These are phyloP conservation scores for Abelmoschus esculentus DNA, from an alignment of 345 rosid species.

Conservation along the genomic window DNA sequence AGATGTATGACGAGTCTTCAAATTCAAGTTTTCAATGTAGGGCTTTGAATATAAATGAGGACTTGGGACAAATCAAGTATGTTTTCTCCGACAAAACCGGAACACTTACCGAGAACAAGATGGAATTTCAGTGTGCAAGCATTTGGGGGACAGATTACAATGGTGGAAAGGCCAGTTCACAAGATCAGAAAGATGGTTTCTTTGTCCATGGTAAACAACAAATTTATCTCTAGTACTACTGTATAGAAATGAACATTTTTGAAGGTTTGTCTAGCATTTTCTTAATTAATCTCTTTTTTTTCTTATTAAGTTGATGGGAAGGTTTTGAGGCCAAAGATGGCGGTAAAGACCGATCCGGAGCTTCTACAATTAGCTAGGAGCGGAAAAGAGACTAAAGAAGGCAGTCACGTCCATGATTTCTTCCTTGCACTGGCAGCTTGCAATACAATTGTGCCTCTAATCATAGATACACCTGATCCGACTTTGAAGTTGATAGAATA, in stretches of 20 bases:
- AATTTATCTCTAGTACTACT: not conserved
- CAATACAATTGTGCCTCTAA: constrained; percentile 89
- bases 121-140: constrained; percentile 97
- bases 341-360: constrained; percentile 55
- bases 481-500: constrained; percentile 70
- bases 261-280: constrained; percentile 14
- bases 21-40: constrained; percentile 83
- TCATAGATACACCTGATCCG: constrained; percentile 59
- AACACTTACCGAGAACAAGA: constrained; percentile 97
- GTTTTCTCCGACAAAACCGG: constrained; percentile 98
- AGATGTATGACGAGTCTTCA: constrained; percentile 77
- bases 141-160: constrained; percentile 78
- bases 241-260: constrained; percentile 10
- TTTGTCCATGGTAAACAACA: constrained; percentile 54
- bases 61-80: constrained; percentile 92
- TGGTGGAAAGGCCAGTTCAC: constrained; percentile 35
- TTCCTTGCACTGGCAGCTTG: constrained; percentile 98
- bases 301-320: constrained; percentile 56
- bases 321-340: constrained; percentile 77
- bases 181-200: constrained; percentile 33
- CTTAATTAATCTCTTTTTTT: constrained; percentile 15
- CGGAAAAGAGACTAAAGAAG: constrained; percentile 44
- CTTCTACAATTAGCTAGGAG: constrained; percentile 46
- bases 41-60: constrained; percentile 96
- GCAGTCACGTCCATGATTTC: constrained; percentile 54